A percentile compares a stretch with the other conserved stretches of the same genome.
Evolutionary conservation across 257 asterid species (phyloP).

Genomic region (Lithospermum erythrorhizon): DNA sequence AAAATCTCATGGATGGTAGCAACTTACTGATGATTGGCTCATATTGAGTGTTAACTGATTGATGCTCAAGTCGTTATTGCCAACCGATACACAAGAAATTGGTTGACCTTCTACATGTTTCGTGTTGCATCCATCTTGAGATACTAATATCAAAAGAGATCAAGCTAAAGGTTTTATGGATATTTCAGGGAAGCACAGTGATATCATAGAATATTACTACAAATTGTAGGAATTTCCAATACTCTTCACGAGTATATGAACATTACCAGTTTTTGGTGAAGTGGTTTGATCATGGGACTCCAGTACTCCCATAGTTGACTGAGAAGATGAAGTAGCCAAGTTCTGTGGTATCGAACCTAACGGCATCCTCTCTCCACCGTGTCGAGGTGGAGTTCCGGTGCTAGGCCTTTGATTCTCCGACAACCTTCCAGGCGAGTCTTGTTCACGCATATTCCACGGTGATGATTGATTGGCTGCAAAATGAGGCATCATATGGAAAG

Average conservation of each 20-base stretch:
- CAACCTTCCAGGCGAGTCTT: conserved; percentile 17
- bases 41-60: conserved; percentile 40
- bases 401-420: conserved; percentile 20
- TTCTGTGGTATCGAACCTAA: conserved; percentile 33
- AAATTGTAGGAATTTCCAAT: too few relatives aligned
- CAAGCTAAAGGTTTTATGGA: neutral
- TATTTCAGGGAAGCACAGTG: too few relatives aligned
- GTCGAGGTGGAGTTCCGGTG: conserved; percentile 20
- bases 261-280: conserved; percentile 61
- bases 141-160: conserved; percentile 14
- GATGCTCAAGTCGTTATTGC: conserved; percentile 36
- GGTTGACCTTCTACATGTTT: conserved; percentile 32
- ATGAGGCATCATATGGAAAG: conserved; percentile 5
- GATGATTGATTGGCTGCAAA: conserved; percentile 12
- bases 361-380: conserved; percentile 26
- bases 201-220: too few relatives aligned
- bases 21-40: conserved; percentile 55
- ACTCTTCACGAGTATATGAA: neutral
- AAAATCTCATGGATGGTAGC: conserved; percentile 1
- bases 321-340: conserved; percentile 29
- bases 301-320: conserved; percentile 39
- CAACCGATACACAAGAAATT: conserved; percentile 24
- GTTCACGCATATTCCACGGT: conserved; percentile 24
- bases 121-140: conserved; percentile 39
- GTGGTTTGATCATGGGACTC: conserved; percentile 49